Base-by-base conservation (phyloP, 306 rosid species). In the Argentina anserina region DNA sequence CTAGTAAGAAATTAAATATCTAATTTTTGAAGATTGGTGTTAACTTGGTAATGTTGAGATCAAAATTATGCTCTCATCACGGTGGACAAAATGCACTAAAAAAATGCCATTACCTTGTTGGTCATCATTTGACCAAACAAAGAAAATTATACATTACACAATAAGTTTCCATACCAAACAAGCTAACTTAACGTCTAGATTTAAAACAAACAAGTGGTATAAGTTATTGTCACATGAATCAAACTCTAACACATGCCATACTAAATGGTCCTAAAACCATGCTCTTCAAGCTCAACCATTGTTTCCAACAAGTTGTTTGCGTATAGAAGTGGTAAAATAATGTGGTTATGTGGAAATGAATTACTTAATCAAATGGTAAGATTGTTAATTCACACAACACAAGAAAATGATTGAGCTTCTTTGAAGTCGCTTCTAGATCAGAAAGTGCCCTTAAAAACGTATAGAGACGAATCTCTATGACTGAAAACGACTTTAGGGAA, bases 391-490 rank as follows among this genome's bases (percentile, higher is more conserved):
- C 17, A 70, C 10, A 3, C 18, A 53, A 10, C 3, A 34, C 9
- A 33, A 49, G 61, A 52, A 33, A 58, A 53, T 37, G 18, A 64
- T 37, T 67, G 72, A 67, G 58, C 58, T 67, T 67, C 40, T 45
- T 71, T 71, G 18, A 55, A 39, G 65, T 70, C 45, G 65, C 65
- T 55, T 55, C 40, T 40, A 17, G 39, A 17, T 37, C 45, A n/a
- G 17, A 53, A 53, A 25, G 75, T 39, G 40, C 52, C 6, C 52
- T 36, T 37, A 21, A 39, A 64, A 64, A 20, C 29, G 3, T 70
- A 52, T 8, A 36, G 49, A 21, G 23, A 34, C n/a, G 34, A 21
- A 52, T 70, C 74, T 12, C 29, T 14, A 4, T 14, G 17, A 52
- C 15, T 63, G 65, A 70, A 53, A 28, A 43, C 37, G 37, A 67